Conservation (phyloP, 371 early-diverging fungal genomes). For the Mortierella sp. region DNA sequence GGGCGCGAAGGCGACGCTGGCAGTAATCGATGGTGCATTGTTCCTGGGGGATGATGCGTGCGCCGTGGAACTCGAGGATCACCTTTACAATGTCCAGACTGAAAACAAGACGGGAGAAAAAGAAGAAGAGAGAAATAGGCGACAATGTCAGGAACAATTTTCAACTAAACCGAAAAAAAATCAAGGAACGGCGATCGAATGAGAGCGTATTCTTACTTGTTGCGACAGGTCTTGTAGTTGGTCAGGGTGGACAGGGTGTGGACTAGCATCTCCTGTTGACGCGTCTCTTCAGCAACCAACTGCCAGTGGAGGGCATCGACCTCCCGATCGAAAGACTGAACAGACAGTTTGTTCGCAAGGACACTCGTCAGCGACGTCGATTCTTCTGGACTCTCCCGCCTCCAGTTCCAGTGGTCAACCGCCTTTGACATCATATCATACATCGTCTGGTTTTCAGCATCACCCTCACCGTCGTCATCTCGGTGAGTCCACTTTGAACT, state of each 20-base stretch:
- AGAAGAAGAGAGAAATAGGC: background rate
- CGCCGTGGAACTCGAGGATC: slow-evolving; percentile 44
- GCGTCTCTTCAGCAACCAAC: slow-evolving; percentile 14
- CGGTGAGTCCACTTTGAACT: background rate
- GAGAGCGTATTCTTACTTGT: slow-evolving; percentile 42
- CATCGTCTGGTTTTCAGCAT: background rate
- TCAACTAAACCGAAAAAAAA: background rate
- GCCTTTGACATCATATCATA: slow-evolving; percentile 29
- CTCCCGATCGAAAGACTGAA: background rate
- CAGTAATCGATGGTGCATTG: slow-evolving; percentile 39
- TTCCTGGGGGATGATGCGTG: slow-evolving; percentile 30
- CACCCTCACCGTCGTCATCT: background rate
- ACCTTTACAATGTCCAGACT: slow-evolving; percentile 33
- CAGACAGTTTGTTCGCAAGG: background rate
- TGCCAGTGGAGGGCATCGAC: slow-evolving; percentile 19
- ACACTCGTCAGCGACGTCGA: background rate
- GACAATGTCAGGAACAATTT: background rate
- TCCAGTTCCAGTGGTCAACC: slow-evolving; percentile 15
- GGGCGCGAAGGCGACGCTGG: slow-evolving; percentile 26
- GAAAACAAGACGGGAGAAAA: background rate
- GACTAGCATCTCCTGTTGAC: slow-evolving; percentile 13
- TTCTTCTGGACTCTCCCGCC: slow-evolving; percentile 9
- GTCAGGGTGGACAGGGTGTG: slow-evolving; percentile 16
- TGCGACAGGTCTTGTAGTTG: slow-evolving; percentile 32
- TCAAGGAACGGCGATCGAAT: background rate